Base-by-base conservation (phyloP, 306 rosid genomes). In the Gastrolobium bilobum region DNA sequence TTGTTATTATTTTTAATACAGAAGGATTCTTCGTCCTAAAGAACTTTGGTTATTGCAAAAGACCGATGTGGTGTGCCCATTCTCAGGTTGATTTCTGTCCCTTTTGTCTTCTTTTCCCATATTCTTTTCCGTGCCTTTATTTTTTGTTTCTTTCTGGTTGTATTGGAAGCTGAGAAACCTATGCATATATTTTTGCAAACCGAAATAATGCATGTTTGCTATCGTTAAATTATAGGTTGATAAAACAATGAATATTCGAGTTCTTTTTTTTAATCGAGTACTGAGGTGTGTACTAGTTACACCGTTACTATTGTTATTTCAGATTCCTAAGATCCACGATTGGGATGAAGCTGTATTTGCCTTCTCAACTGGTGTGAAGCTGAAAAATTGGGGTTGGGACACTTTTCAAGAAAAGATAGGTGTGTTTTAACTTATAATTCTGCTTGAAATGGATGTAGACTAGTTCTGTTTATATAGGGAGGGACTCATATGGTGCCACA, bases 11-110 rank as follows among this genome's bases (percentile, higher is more conserved):
- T 76, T 58, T 62, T 10, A 56, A 73, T 84, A 74, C 90, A 93
- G 96, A 89, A 80, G 77, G 85, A 82, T n/a, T 79, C 89, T 78
- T 71, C 91, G 75, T 76, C 71, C 4, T 78, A 76, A 76, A 53
- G 75, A 40, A 47, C 13, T 50, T 73, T 63, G 30, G 48, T 76
- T 71, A 50, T 42, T 60, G 74, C 68, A 31, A 39, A 65, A 76
- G 46, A 63, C 65, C 56, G 79, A 40, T 48, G 40, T 47, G 59
- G 10, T 39, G 58, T 26, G 3, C 76, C 35, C 60, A 39, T 73
- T 81, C 56, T 64, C 68, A 83, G 89, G 89, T 83, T 75, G 10
- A 14, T 10, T 50, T 66, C 76, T 38, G 50, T 57, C 71, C 40
- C 20, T 57, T 50, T 34, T 76, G 53, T 61, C 46, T 58, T 35